Conservation (phyloP, 1,284 basidiomycete species). For the Omphalotus olearius region DNA sequence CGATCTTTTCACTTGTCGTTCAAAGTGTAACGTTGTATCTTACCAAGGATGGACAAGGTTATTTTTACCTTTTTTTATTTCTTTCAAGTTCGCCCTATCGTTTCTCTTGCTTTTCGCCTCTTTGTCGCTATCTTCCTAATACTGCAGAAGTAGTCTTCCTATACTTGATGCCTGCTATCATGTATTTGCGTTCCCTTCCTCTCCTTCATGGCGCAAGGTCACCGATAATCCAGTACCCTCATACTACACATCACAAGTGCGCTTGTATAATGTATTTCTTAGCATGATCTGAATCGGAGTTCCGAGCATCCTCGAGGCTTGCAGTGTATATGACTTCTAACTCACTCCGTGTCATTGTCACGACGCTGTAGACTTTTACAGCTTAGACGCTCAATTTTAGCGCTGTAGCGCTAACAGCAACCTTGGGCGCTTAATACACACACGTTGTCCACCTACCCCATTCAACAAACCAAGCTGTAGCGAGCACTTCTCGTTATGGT, state of each 20-base stretch:
- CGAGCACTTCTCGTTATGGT: too few relatives aligned
- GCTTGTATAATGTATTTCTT: constrained; percentile 12
- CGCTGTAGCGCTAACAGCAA: too few relatives aligned
- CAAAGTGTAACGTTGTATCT: background rate
- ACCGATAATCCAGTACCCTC: constrained; percentile 3
- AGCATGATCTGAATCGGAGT: background rate
- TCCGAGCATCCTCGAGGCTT: too few relatives aligned
- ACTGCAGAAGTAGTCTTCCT: background rate
- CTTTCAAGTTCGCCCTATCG: background rate
- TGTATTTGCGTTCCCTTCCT: constrained; percentile 1
- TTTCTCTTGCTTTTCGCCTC: background rate
- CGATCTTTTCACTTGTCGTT: background rate
- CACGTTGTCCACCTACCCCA: too few relatives aligned
- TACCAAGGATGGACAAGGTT: background rate
- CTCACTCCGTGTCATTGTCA: too few relatives aligned
- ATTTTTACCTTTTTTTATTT: constrained; percentile 5
- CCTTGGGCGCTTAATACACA: too few relatives aligned
- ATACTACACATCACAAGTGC: constrained; percentile 13
- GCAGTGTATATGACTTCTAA: too few relatives aligned
- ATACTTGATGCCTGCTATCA: background rate
- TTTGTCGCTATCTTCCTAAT: background rate
- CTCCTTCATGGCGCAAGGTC: constrained; percentile 1
- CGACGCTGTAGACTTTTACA: too few relatives aligned
- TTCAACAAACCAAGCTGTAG: too few relatives aligned
- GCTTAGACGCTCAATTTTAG: too few relatives aligned